phyloP scores from a whole-genome alignment of 257 asterid genomes.

The Asclepias syriaca region DNA sequence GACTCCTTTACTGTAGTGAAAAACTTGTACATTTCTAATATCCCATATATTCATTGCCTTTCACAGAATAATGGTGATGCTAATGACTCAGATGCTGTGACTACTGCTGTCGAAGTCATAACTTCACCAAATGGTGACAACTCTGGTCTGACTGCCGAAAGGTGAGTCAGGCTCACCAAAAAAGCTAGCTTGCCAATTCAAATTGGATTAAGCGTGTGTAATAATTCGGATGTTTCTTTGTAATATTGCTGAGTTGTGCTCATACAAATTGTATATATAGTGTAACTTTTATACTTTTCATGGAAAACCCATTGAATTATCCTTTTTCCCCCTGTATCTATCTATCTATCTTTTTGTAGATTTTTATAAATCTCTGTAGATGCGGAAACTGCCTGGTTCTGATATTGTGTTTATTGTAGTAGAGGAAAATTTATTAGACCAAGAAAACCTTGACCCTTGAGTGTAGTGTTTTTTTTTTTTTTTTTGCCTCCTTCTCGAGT shows the following conservation, averaged over 20 bases:
- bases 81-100: constrained; percentile 33
- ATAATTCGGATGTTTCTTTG: constrained; percentile 6
- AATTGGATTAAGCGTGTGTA: constrained; percentile 5
- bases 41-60: constrained; percentile 2
- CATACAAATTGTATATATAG: constrained; percentile 16
- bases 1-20: not conserved
- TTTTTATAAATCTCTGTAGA: not conserved
- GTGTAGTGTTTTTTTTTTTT: too few species aligned
- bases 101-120: constrained; percentile 36
- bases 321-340: not conserved
- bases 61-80: constrained; percentile 51
- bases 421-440: too few species aligned
- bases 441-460: too few species aligned
- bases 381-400: not conserved
- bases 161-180: constrained; percentile 9
- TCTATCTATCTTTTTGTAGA: not conserved
- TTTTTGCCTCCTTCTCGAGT: too few species aligned
- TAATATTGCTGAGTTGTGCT: not conserved
- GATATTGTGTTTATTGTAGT: not conserved
- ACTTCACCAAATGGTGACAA: constrained; percentile 42
- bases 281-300: not conserved
- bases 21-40: not conserved
- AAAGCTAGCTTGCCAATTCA: not conserved
- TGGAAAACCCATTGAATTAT: not conserved
- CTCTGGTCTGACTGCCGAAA: constrained; percentile 23